Conservation (phyloP, 257 asterid species). For the Nicotiana otophora region DNA sequence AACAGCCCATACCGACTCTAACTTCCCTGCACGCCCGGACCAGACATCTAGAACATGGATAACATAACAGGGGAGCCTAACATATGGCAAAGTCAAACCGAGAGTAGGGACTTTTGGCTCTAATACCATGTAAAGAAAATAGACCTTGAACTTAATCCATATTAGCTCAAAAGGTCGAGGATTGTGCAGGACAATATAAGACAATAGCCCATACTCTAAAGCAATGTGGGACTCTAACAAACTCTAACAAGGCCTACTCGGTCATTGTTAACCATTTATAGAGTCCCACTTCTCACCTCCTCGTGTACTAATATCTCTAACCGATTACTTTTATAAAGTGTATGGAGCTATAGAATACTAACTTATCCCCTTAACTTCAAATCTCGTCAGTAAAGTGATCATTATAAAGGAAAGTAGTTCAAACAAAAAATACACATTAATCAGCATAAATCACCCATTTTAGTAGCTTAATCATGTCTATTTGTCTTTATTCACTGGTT, state of each 20-base stretch:
- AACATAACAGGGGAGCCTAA: too few relatives aligned
- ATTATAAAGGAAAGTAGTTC: neutral
- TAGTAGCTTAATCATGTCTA: neutral
- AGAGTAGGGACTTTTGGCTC: too few relatives aligned
- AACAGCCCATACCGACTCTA: neutral
- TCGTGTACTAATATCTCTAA: neutral
- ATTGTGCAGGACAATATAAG: neutral
- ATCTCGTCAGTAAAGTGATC: neutral
- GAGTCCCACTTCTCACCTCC: neutral
- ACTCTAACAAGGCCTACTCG: too few relatives aligned
- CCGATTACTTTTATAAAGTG: too few relatives aligned
- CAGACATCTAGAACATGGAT: too few relatives aligned
- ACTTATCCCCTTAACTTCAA: neutral
- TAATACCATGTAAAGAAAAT: too few relatives aligned
- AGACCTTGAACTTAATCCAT: too few relatives aligned
- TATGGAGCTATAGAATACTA: neutral
- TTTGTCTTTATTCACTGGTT: neutral
- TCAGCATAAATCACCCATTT: neutral
- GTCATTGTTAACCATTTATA: neutral
- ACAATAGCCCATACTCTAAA: neutral
- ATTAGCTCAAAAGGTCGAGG: too few relatives aligned
- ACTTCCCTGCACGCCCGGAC: too few relatives aligned
- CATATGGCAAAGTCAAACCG: too few relatives aligned
- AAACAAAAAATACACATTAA: neutral
- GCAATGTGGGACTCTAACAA: neutral